Evolutionary conservation across 2,329 filamentous ascomycete species (phyloP), one percentile per base, ranked within the genome.

Genomic region (Magnaporthiopsis rhizophila): DNA sequence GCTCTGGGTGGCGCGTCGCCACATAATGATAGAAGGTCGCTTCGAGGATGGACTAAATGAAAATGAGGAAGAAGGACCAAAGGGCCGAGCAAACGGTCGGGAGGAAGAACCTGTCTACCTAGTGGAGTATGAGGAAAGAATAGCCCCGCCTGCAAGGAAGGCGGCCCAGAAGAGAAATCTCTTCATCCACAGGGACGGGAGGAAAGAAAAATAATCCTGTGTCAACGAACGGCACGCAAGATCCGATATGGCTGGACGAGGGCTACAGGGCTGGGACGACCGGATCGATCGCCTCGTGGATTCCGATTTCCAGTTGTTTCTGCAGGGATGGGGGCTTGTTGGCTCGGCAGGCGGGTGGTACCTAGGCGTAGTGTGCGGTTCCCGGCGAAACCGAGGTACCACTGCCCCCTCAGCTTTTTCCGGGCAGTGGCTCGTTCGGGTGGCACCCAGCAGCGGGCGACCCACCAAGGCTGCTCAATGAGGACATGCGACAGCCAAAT

Each of bases 1-100:
- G 69, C 68, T 64, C 65, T 68, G 38, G 68, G 70, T 32, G 28
- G 60, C 60, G 60, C 60, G 60, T 24, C 60, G 60, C 38, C 28
- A 30, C 60, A 62, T 62, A 26, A 56, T 62, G 60, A 28, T 56
- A 15, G 24, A 24, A 24, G 18, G 6, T 24, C 21, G 21, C n/a
- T 53, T 53, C 18, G 18, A 53, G 6, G 45, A 53, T 53, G 45
- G 45, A 53, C 21, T 8, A 53, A 53, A 53, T 9, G 21, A 13
- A 24, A 21, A 24, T 9, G 45, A 21, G 45, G n/a, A 53, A 53
- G 45, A 53, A 53, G 9, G 21, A 53, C n/a, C 21, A 8, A 24
- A 53, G 7, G 21, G 45, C 3, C 45, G n/a, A 11, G 18, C 45
- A 53, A 53, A 21, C 45, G 13, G n/a, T 24, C 21, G n/a, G 45